Percentiles rank a stretch among this genome's conserved stretches.
phyloP scores from a whole-genome alignment of 2,329 filamentous ascomycete genomes.

The Aspergillus aculeatus region DNA sequence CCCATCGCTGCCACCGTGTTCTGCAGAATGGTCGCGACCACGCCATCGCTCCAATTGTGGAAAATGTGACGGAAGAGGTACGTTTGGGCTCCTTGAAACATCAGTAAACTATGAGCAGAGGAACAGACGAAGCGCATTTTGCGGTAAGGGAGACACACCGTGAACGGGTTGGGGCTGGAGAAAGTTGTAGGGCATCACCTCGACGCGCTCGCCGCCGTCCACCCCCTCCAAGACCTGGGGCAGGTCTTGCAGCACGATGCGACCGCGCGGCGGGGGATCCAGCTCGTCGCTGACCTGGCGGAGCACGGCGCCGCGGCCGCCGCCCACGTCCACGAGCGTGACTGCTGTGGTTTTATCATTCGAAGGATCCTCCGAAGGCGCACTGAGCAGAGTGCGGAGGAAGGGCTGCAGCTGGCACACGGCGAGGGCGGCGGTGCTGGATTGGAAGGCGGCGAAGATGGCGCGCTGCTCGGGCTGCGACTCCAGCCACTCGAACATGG shows the following conservation, averaged over 20 bases:
- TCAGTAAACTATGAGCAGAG: background rate
- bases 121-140: background rate
- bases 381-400: background rate
- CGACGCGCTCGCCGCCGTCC: background rate
- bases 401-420: background rate
- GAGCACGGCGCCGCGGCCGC: background rate
- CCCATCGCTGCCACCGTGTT: background rate
- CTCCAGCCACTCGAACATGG: conserved; percentile 4
- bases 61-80: conserved; percentile 5
- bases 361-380: background rate
- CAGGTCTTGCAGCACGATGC: conserved; percentile 1
- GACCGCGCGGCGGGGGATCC: background rate
- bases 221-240: background rate
- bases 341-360: background rate
- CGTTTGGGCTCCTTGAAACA: background rate
- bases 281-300: background rate
- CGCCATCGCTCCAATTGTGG: background rate
- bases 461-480: background rate
- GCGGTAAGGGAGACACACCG: background rate
- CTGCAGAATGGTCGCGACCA: background rate
- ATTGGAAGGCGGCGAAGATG: conserved; percentile 1
- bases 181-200: conserved; percentile 2
- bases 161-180: background rate
- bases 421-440: background rate
- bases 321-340: background rate